Evolutionary conservation across 2,329 filamentous ascomycete genomes (phyloP).

Genomic region (Aspergillus ustus): DNA sequence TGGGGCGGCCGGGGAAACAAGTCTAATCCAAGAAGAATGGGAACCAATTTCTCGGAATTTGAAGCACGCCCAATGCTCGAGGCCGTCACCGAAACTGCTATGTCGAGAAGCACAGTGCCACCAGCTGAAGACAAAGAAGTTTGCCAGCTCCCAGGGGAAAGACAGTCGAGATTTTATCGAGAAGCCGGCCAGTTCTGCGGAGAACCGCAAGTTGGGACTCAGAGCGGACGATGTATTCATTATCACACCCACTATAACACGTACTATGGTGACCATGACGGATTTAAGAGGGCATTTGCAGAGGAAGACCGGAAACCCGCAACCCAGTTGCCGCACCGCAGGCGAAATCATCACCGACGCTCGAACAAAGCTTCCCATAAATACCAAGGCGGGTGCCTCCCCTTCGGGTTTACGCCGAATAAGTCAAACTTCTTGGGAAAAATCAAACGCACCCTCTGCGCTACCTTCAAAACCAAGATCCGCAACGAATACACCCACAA

Average conservation of each 20-base stretch:
- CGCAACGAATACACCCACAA: constrained; percentile 21
- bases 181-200: constrained; percentile 20
- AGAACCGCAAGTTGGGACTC: constrained; percentile 20
- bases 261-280: constrained; percentile 42
- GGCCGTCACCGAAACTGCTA: constrained; percentile 32
- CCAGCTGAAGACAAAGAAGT: constrained; percentile 21
- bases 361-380: constrained; percentile 21
- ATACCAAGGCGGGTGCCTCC: constrained; percentile 29
- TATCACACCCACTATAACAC: constrained; percentile 49
- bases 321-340: constrained; percentile 25
- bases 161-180: constrained; percentile 27
- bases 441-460: constrained; percentile 29
- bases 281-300: constrained; percentile 24
- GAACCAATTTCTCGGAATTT: constrained; percentile 38
- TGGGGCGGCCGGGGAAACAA: constrained; percentile 25
- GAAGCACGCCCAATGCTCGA: constrained; percentile 41
- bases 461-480: constrained; percentile 26
- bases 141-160: constrained; percentile 28
- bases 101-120: constrained; percentile 29
- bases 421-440: constrained; percentile 28
- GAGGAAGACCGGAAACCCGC: constrained; percentile 23
- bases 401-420: constrained; percentile 33
- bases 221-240: constrained; percentile 41
- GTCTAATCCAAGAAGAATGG: constrained; percentile 33
- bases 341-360: constrained; percentile 35